Base-by-base conservation (phyloP, 2,329 filamentous ascomycete species). In the Alternaria conjuncta region DNA sequence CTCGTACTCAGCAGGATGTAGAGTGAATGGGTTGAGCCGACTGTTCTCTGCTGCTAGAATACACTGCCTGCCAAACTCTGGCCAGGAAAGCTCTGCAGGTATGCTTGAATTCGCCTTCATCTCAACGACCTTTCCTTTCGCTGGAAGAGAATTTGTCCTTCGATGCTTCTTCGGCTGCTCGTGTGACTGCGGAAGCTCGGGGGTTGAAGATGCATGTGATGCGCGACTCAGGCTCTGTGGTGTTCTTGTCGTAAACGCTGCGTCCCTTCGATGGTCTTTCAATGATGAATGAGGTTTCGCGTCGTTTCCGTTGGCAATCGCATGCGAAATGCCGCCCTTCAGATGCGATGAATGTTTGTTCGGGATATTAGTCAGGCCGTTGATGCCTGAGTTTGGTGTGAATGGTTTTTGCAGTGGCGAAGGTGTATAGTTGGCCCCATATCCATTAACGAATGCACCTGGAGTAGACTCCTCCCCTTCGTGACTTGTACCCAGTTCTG, bases 11-110 rank as follows among this genome's bases (percentile, higher is more conserved):
- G 92, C 90, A 25, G 88, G 86, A 79, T 98, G 94, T 43, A 99
- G 83, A 11, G 92, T 90, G 79, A 96, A 98, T 1, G 96, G 95
- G 69, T 95, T 95, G 2, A 99, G 85, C 61, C 96, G 87, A 44
- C 93, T 97, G 9, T 92, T 91, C 79, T 97, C 93, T 57, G 95
- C 96, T 12, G 95, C 95, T 57, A 90, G 87, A 62, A 97, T 91
- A 77, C 94, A 97, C 82, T 99, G 94, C 68, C 90, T 88, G n/a
- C 93, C 95, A 81, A 97, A 97, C 63, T 95, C 89, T 55, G 88
- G 85, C 26, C 89, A 86, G 15, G 91, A 85, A 49, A 98, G 80
- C 65, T 91, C 87, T 59, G 87, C 83, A 15, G 95, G 94, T 73
- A 99, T 94, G 15, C 95, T 97, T 8, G 93, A 92, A 72, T 89